Evolutionary conservation across 495 filamentous ascomycete genomes (phyloP).

Genomic region (Xeromyces bisporus): DNA sequence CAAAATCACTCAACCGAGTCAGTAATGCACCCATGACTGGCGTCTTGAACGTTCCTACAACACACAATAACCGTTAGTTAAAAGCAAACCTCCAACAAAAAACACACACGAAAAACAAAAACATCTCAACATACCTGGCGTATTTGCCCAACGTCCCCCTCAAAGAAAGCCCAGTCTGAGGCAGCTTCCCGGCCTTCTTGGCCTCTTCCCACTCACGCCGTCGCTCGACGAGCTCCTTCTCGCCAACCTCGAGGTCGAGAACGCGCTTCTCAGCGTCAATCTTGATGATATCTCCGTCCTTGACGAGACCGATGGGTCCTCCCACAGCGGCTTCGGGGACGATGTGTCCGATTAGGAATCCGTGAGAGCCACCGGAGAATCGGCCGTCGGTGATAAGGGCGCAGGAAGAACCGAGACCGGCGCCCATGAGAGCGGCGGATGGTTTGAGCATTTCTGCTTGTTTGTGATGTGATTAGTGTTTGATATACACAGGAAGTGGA

Average conservation of each 20-base stretch:
- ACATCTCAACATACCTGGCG: conserved; percentile 24
- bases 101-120: neutral
- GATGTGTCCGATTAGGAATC: conserved; percentile 38
- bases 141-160: conserved; percentile 89
- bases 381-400: conserved; percentile 32
- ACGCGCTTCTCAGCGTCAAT: conserved; percentile 36
- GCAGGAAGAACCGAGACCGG: conserved; percentile 53
- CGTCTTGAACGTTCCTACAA: neutral
- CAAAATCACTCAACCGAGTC: no score
- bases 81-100: no score
- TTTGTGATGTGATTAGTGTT: neutral
- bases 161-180: conserved; percentile 28
- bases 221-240: conserved; percentile 45
- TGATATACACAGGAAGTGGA: neutral
- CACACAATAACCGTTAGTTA: no score
- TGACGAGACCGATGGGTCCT: conserved; percentile 37
- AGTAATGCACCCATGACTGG: neutral
- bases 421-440: conserved; percentile 80
- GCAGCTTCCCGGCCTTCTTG: conserved; percentile 19
- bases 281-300: conserved; percentile 37
- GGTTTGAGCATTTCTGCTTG: conserved; percentile 63
- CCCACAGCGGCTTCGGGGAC: conserved; percentile 41
- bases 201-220: conserved; percentile 40
- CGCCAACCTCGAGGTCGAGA: conserved; percentile 32
- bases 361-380: conserved; percentile 34